These are phyloP conservation scores for Phytophthora lateralis DNA, from an alignment of 352 stramenopile species.

Conservation along the genomic window DNA sequence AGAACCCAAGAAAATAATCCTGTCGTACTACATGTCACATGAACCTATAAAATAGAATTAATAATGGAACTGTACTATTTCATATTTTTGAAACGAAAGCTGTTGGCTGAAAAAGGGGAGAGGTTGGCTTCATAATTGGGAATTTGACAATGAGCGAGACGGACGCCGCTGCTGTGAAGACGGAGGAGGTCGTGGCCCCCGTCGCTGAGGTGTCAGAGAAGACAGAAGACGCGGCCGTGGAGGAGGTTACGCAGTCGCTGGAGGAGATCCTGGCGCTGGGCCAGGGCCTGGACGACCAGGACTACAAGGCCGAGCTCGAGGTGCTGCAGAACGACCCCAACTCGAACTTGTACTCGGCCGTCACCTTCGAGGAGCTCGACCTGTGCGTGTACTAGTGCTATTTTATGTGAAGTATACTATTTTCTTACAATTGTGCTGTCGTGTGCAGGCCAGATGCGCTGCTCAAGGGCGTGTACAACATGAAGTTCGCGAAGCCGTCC, in stretches of 20 bases:
- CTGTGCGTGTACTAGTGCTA: conserved; percentile 39
- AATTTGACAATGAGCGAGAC: conserved; percentile 35
- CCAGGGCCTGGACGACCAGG: conserved; percentile 84
- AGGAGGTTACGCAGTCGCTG: conserved; percentile 81
- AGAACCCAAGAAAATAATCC: no score
- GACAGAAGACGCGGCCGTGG: conserved; percentile 35
- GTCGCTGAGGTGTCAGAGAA: conserved; percentile 4
- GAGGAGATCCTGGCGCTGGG: conserved; percentile 84
- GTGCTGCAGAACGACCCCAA: conserved; percentile 87
- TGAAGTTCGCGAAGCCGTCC: conserved; percentile 89
- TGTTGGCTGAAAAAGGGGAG: conserved; percentile 22
- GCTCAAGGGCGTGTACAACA: conserved; percentile 85
- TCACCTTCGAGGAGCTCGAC: conserved; percentile 85
- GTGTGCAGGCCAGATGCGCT: conserved; percentile 56
- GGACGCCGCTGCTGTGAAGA: conserved; percentile 18
- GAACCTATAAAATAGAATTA: background rate
- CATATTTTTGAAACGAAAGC: conserved; percentile 14
- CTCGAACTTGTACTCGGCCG: conserved; percentile 84
- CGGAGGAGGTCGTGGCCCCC: conserved; percentile 13
- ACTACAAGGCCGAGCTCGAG: conserved; percentile 87
- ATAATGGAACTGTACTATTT: background rate
- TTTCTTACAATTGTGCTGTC: background rate
- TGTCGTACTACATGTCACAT: background rate
- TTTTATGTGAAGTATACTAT: background rate
- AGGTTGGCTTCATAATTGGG: conserved; percentile 21